Conservation (phyloP, 164 flowering plant species). For the Taxillus chinensis region DNA sequence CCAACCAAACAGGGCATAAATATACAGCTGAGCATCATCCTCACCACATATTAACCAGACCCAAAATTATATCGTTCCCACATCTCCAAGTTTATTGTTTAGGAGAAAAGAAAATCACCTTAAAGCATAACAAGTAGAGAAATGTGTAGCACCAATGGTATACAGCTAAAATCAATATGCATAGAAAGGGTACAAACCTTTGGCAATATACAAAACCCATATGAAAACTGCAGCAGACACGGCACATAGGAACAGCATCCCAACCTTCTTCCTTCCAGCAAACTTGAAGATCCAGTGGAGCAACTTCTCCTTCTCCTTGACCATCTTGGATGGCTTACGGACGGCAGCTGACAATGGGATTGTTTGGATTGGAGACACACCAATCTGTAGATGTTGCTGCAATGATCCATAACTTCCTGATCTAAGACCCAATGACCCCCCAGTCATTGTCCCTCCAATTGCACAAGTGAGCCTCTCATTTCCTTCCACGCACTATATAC, state of each 20-base stretch:
- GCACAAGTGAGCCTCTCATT: slow-evolving; percentile 20
- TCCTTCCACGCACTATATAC: slow-evolving; percentile 6
- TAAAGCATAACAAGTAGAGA: too few relatives aligned
- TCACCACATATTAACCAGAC: too few relatives aligned
- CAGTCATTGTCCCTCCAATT: slow-evolving; percentile 33
- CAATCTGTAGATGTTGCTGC: slow-evolving; percentile 32
- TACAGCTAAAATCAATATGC: too few relatives aligned
- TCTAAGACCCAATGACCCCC: slow-evolving; percentile 61
- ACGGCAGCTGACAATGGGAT: slow-evolving; percentile 9
- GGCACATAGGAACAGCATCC: slow-evolving; percentile 53
- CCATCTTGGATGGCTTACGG: slow-evolving; percentile 45
- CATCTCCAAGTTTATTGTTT: too few relatives aligned
- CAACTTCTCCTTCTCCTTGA: slow-evolving; percentile 41
- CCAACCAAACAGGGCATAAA: too few relatives aligned
- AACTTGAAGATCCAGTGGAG: slow-evolving; percentile 6
- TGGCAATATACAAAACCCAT: slow-evolving; percentile 53
- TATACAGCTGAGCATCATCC: too few relatives aligned
- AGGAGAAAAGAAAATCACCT: too few relatives aligned
- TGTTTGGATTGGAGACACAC: slow-evolving; percentile 26
- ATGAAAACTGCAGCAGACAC: slow-evolving; percentile 49
- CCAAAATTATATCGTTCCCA: too few relatives aligned
- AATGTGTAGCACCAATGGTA: too few relatives aligned
- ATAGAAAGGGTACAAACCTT: slow-evolving; percentile 30
- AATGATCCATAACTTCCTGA: slow-evolving; percentile 6
- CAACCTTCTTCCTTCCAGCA: slow-evolving; percentile 64